Evolutionary conservation across 1,284 basidiomycete genomes (phyloP), one percentile per base, ranked within the genome.

Genomic region (Sanguinoderma infundibulare): DNA sequence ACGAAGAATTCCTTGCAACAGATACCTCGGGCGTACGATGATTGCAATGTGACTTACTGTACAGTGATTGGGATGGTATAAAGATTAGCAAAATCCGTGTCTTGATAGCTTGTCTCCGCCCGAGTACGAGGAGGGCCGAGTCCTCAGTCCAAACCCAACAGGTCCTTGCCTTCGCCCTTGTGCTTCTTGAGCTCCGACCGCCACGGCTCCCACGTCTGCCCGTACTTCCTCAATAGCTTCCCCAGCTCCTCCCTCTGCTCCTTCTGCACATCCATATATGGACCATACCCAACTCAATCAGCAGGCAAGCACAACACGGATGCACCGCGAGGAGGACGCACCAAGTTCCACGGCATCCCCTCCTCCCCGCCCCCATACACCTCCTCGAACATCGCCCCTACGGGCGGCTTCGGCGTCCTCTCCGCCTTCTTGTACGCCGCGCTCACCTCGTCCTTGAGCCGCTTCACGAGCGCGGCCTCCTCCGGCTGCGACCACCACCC

Each of bases 401-500:
- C 75, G 71, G 89, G 86, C 47, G 85, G 83, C 51, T 90, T 85
- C 69, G 87, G 87, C 64, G 91, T 76, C 60, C 80, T 81, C 74
- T 98, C 95, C 0, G 92, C 91, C 40, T 83, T 81, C 70, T 86
- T 89, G 77, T 97, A 95, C 2, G 91, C 86, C 59, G 81, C 78
- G 80, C 97, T 82, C 38, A 97, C 91, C 51, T 89, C 86, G 36
- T 82, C 81, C 76, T 89, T 92, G 60, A 92, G 81, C 42, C 81
- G 78, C n/a, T 81, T 79, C 70, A 91, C 90, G 59, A 93, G 79
- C 42, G 83, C 84, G 53, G 88, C 86, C 72, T 98, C 96, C 46
- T 91, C 87, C 39, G 83, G 78, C 46, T 84, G 84, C 59, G 85
- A 82, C 96, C 96, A 98, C 94, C 95, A 96, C n/a, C 89, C 87